Conservation (phyloP, 805 yeast species). For the Danielia oregonensis region DNA sequence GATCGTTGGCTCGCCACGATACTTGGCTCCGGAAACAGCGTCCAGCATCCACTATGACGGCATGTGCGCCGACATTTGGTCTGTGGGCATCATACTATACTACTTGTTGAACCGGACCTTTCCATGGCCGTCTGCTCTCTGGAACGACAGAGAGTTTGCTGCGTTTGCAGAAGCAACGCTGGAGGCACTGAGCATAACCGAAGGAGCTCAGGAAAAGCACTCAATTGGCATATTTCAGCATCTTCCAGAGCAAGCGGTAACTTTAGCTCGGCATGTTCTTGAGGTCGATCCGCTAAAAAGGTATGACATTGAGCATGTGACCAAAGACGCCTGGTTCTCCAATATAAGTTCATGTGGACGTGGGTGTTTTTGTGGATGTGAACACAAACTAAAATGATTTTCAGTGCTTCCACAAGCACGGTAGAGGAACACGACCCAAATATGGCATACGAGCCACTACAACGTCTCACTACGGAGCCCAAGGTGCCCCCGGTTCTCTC, state of each 20-base stretch:
- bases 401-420: no score
- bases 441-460: no score
- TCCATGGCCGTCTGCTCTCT: slow-evolving; percentile 48
- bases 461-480: no score
- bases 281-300: slow-evolving; percentile 1
- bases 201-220: no score
- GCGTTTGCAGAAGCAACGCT: slow-evolving; percentile 4
- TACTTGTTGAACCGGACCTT: slow-evolving; percentile 26
- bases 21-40: slow-evolving; percentile 48
- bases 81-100: slow-evolving; percentile 42
- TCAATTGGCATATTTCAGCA: no score
- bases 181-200: no score
- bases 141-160: slow-evolving; percentile 23
- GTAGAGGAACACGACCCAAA: no score
- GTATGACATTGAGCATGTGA: background rate
- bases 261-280: background rate
- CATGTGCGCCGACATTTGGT: slow-evolving; percentile 45
- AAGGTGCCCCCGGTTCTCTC: no score
- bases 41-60: slow-evolving; percentile 37
- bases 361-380: background rate
- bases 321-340: slow-evolving; percentile 2
- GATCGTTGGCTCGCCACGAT: slow-evolving; percentile 44
- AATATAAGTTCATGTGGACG: slow-evolving; percentile 1
- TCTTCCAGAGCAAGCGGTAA: background rate
- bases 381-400: slow-evolving; percentile 1